Percentiles rank a stretch among this genome's conserved stretches.
These are phyloP conservation scores for Apophysomyces elegans DNA, from an alignment of 371 early-diverging fungal genomes.

Conservation along the genomic window DNA sequence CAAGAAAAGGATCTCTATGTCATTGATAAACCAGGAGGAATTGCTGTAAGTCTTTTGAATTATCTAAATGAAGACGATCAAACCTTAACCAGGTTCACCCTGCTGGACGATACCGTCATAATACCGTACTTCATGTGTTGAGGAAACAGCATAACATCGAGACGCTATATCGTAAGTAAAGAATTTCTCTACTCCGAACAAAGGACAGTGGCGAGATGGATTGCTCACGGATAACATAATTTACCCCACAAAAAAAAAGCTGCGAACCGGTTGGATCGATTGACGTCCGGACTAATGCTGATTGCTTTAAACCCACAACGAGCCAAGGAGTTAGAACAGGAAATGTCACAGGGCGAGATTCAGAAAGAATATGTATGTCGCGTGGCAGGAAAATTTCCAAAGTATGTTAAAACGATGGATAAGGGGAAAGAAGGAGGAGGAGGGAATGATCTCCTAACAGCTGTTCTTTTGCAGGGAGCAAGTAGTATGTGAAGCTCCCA, in stretches of 20 bases:
- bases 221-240: neutral
- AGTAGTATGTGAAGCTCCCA: slow-evolving; percentile 78
- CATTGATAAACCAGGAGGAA: slow-evolving; percentile 88
- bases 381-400: slow-evolving; percentile 88
- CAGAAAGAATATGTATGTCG: slow-evolving; percentile 88
- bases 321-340: slow-evolving; percentile 65
- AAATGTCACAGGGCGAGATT: slow-evolving; percentile 70
- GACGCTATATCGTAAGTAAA: slow-evolving; percentile 71
- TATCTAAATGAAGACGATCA: neutral
- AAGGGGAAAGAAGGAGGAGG: neutral
- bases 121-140: slow-evolving; percentile 83
- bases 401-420: slow-evolving; percentile 36
- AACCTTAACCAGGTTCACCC: slow-evolving; percentile 67
- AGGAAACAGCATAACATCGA: slow-evolving; percentile 63
- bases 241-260: slow-evolving; percentile 42
- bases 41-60: slow-evolving; percentile 64
- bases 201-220: neutral
- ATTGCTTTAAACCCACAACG: slow-evolving; percentile 67
- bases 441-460: neutral
- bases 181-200: neutral
- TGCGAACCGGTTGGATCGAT: slow-evolving; percentile 88
- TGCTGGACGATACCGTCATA: slow-evolving; percentile 80
- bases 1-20: slow-evolving; percentile 72
- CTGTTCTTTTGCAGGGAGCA: slow-evolving; percentile 36
- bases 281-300: slow-evolving; percentile 92